Evolutionary conservation across 768 basidiomycete genomes (phyloP).

Genomic region (Clathrus columnatus): DNA sequence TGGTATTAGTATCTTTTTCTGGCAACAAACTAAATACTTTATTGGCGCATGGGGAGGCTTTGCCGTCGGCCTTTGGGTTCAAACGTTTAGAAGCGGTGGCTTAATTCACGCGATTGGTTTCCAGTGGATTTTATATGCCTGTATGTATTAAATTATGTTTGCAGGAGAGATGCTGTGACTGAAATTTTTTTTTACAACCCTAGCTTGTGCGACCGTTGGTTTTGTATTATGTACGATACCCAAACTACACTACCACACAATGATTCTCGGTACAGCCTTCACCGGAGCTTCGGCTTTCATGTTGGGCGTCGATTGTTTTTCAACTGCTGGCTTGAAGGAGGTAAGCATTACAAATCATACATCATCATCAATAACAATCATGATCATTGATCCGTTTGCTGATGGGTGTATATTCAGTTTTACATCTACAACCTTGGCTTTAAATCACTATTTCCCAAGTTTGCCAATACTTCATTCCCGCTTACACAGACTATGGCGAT

Average conservation of each 20-base stretch:
- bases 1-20: slow-evolving; percentile 84
- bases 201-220: slow-evolving; percentile 64
- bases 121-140: slow-evolving; percentile 86
- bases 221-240: slow-evolving; percentile 82
- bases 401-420: slow-evolving; percentile 44
- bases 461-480: slow-evolving; percentile 64
- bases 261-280: slow-evolving; percentile 79
- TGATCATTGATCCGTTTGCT: slow-evolving; percentile 11
- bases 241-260: slow-evolving; percentile 77
- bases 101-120: slow-evolving; percentile 68
- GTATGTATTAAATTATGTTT: slow-evolving; percentile 31
- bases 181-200: slow-evolving; percentile 17
- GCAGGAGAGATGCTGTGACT: neutral
- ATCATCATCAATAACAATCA: neutral
- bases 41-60: slow-evolving; percentile 69
- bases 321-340: slow-evolving; percentile 89
- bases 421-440: slow-evolving; percentile 96
- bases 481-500: slow-evolving; percentile 89
- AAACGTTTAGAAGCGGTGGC: slow-evolving; percentile 77
- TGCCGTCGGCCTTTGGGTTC: slow-evolving; percentile 77
- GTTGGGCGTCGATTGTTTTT: slow-evolving; percentile 89
- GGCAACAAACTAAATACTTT: slow-evolving; percentile 80
- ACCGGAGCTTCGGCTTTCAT: slow-evolving; percentile 89
- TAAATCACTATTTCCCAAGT: slow-evolving; percentile 68
- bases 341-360: too few relatives aligned